phyloP scores from a whole-genome alignment of 2,329 filamentous ascomycete genomes.

The Karstenula rhodostoma region DNA sequence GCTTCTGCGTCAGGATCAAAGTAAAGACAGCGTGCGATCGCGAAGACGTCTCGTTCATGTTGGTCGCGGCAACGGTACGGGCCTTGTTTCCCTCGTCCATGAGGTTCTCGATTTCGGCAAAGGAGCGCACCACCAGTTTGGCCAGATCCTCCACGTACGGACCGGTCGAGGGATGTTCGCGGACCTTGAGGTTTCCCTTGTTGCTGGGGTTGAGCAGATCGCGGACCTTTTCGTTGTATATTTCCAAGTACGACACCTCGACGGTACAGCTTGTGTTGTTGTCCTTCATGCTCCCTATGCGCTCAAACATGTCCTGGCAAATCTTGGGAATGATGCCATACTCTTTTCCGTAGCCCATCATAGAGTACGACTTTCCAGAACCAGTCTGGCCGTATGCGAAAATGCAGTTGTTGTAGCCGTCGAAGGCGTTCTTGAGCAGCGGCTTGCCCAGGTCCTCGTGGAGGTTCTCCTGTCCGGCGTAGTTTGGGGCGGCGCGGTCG shows the following conservation, averaged over 20 bases:
- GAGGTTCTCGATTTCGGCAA: slow-evolving; percentile 93
- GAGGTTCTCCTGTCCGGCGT: slow-evolving; percentile 88
- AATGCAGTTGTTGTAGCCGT: slow-evolving; percentile 99
- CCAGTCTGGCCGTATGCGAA: slow-evolving; percentile 99
- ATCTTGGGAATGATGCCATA: slow-evolving; percentile 95
- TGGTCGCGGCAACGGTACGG: slow-evolving; percentile 94
- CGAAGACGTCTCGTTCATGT: slow-evolving; percentile 99
- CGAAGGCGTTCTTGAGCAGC: slow-evolving; percentile 95
- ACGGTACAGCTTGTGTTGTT: slow-evolving; percentile 86
- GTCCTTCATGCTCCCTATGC: slow-evolving; percentile 79
- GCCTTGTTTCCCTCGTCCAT: slow-evolving; percentile 99
- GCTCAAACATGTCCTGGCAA: slow-evolving; percentile 95
- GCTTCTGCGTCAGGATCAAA: slow-evolving; percentile 92
- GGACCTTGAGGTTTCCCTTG: slow-evolving; percentile 94
- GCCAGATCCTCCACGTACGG: slow-evolving; percentile 98
- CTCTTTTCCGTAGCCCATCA: slow-evolving; percentile 99
- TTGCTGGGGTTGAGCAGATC: slow-evolving; percentile 94
- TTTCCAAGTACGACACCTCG: slow-evolving; percentile 97
- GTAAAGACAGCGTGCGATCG: slow-evolving; percentile 99
- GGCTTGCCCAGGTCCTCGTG: slow-evolving; percentile 89
- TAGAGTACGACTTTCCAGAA: slow-evolving; percentile 98
- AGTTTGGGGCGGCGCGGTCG: slow-evolving; percentile 79
- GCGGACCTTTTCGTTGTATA: slow-evolving; percentile 97
- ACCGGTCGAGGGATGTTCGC: slow-evolving; percentile 96
- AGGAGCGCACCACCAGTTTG: slow-evolving; percentile 91